Evolutionary conservation across 2,329 filamentous ascomycete species (phyloP), one percentile per base, ranked within the genome.

Genomic region (Rasamsonia emersonii): DNA sequence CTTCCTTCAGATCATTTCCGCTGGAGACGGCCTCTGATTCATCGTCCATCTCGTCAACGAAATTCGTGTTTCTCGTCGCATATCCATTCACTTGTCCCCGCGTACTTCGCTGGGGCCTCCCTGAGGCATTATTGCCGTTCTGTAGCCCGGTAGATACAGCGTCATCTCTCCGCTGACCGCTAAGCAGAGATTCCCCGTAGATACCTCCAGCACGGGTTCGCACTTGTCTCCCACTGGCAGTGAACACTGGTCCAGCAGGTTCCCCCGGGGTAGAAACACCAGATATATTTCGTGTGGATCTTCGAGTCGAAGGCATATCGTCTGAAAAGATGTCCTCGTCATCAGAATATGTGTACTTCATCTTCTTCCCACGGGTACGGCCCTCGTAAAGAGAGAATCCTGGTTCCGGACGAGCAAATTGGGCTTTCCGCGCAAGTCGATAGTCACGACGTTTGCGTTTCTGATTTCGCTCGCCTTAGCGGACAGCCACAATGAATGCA

Each of bases 381-480:
- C 91, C 91, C 64, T 98, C 91, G 56, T 98, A 98, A 36, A 93
- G 68, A 1, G 88, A 95, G 54, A 89, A 93, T 4, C 86, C 86
- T 7, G 82, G 80, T 46, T 94, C 88, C 4, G 86, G 86, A 4
- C 86, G 77, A 44, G 82, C 74, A 61, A 96, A 96, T 37, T 83
- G 80, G 39, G 89, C 84, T 52, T 89, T 89, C 41, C 85, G 84
- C 47, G 77, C 72, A 53, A 85, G 75, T 10, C 91, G 80, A 51
- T 98, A 96, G 50, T 98, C 91, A 36, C 91, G 82, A 26, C 88
- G 82, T 59, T 80, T 86, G 34, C 91, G 84, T 73, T 95, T 96
- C 83, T 89, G 43, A 15, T 30, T n/a, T n/a, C n/a, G 6, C 17
- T 20, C 33, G 29, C 20, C 30, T 48, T 23, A 46, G 44, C 32